Base-by-base conservation (phyloP, 2,329 filamentous ascomycete species). In the Calonectria montana region DNA sequence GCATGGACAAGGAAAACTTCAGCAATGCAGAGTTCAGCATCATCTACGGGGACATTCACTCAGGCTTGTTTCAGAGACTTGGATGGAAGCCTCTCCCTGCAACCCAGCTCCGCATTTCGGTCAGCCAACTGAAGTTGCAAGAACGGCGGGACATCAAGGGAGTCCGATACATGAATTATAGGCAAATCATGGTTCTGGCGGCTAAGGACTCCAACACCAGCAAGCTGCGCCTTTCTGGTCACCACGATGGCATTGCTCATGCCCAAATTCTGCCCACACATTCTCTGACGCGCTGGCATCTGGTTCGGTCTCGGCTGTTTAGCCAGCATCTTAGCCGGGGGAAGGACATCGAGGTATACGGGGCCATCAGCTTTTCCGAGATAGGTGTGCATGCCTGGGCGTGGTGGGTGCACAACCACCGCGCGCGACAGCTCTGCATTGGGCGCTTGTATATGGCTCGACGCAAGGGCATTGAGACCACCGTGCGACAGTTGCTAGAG, bases 371-470 rank as follows among this genome's bases (percentile, higher is more conserved):
- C 53, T 25, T 39, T 55, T 73, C 6, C 43, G 74, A 65, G 59
- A 63, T 25, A 47, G 71, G 23, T 72, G 79, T 41, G 8, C 69
- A 74, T 37, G 78, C 77, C 4, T 83, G 80, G 80, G 73, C 78
- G 15, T 83, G 80, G 77, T 85, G 83, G 83, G 74, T 79, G 43
- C 83, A 83, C 69, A 81, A 85, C 73, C 82, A 80, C 72, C 75
- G 78, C 41, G 71, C 37, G 4, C 70, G 70, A 12, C 69, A 41
- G 59, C 75, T 80, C 29, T 63, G 63, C 48, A 18, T 80, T n/a
- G 73, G 70, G 29, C 75, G 72, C 4, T 16, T 79, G 41, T 66
- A 64, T 8, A 27, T 71, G 41, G 62, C 66, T 39, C 76, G 78
- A 10, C 69, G 39, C 41, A 72, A 76, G 21, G 75, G 79, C 29